Evolutionary conservation across 2,329 filamentous ascomycete genomes (phyloP).

Genomic region (Claviceps monticola): DNA sequence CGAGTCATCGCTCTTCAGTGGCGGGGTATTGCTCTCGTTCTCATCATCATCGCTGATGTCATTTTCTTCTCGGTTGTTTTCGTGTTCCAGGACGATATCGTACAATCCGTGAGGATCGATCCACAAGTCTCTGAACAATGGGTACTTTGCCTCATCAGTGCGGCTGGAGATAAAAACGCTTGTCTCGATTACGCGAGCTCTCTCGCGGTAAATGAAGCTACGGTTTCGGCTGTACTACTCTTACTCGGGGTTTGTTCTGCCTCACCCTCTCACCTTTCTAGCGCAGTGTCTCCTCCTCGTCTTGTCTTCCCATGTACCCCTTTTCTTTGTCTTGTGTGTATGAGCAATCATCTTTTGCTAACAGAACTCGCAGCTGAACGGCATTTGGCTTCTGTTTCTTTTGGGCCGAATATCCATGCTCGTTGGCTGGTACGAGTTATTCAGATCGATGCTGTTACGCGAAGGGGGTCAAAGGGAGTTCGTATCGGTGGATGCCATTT

Average conservation of each 20-base stretch:
- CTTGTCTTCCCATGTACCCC: neutral
- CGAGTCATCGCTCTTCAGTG: slow-evolving; percentile 86
- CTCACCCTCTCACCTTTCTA: neutral
- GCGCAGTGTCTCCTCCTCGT: neutral
- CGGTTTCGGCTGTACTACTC: slow-evolving; percentile 67
- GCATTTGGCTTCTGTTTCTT: slow-evolving; percentile 71
- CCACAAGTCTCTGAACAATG: slow-evolving; percentile 44
- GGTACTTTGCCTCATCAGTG: slow-evolving; percentile 54
- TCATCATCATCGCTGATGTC: slow-evolving; percentile 82
- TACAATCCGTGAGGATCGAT: slow-evolving; percentile 43
- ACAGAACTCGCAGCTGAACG: slow-evolving; percentile 47
- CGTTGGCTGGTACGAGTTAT: slow-evolving; percentile 62
- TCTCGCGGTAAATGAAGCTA: slow-evolving; percentile 61
- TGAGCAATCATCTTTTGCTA: slow-evolving; percentile 11
- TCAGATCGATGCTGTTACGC: slow-evolving; percentile 27
- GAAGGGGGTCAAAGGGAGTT: slow-evolving; percentile 58
- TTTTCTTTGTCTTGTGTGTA: no score
- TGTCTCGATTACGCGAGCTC: slow-evolving; percentile 48
- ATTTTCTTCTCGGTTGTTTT: slow-evolving; percentile 91
- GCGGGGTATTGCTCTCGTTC: slow-evolving; percentile 79
- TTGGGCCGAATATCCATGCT: slow-evolving; percentile 78
- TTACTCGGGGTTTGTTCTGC: slow-evolving; percentile 49
- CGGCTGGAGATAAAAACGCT: slow-evolving; percentile 41
- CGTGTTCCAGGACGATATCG: slow-evolving; percentile 68
- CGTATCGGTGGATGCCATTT: slow-evolving; percentile 68